A percentile compares a stretch with the other conserved stretches of the same genome.
These are phyloP conservation scores for Lipomyces chichibuensis DNA, from an alignment of 805 yeast genomes.

Conservation along the genomic window DNA sequence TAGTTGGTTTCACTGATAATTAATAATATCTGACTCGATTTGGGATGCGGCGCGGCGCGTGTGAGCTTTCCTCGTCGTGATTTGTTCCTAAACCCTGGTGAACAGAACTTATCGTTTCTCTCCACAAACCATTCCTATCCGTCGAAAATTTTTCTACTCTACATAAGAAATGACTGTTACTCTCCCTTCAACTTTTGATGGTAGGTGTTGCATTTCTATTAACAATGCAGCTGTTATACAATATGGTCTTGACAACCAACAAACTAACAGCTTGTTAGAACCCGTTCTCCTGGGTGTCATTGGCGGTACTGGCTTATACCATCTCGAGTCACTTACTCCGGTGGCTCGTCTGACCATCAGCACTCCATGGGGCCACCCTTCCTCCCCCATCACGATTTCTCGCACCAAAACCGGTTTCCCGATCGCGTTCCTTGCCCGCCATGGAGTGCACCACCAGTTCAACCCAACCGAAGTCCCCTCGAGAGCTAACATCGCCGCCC, in stretches of 20 bases:
- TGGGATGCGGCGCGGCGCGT: too few species aligned
- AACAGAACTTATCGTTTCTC: too few species aligned
- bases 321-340: slow-evolving; percentile 76
- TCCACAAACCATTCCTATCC: neutral
- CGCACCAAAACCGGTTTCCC: slow-evolving; percentile 74
- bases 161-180: neutral
- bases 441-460: slow-evolving; percentile 85
- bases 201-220: slow-evolving; percentile 19
- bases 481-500: slow-evolving; percentile 93
- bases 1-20: too few species aligned
- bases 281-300: slow-evolving; percentile 84
- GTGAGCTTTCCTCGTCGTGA: too few species aligned
- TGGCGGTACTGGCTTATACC: slow-evolving; percentile 98
- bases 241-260: neutral
- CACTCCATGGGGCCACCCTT: slow-evolving; percentile 98
- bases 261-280: slow-evolving; percentile 43
- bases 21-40: too few species aligned
- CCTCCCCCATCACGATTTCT: slow-evolving; percentile 91
- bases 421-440: slow-evolving; percentile 93
- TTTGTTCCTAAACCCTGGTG: too few species aligned
- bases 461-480: slow-evolving; percentile 92
- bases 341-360: slow-evolving; percentile 79
- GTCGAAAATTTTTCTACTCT: neutral
- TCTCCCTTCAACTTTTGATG: slow-evolving; percentile 39
- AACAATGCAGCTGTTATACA: neutral